Conservation (phyloP, 1,139 yeast species). For the Protomyces gravidus region DNA sequence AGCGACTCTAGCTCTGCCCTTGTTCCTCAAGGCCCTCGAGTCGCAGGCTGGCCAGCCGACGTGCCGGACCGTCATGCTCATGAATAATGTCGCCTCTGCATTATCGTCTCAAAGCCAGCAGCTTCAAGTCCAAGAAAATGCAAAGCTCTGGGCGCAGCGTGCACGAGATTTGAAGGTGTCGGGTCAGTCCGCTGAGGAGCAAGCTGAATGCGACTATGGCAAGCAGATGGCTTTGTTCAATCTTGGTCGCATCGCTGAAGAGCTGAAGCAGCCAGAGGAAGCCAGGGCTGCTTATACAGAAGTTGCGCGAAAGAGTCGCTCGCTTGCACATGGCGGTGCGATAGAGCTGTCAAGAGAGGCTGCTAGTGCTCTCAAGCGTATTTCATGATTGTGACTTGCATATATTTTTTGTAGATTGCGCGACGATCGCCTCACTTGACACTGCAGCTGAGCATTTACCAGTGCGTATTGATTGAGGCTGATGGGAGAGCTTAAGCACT, state of each 20-base stretch:
- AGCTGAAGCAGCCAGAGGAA: not conserved
- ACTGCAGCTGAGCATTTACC: too few relatives aligned
- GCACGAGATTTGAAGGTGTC: constrained; percentile 18
- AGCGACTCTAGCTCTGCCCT: constrained; percentile 10
- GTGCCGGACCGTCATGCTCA: constrained; percentile 17
- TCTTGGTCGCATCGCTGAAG: constrained; percentile 16
- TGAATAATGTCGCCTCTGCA: constrained; percentile 24
- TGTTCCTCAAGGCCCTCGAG: constrained; percentile 19
- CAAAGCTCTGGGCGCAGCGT: constrained; percentile 8
- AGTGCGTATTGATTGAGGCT: too few relatives aligned
- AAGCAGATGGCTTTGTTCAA: constrained; percentile 17
- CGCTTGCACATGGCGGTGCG: constrained; percentile 1
- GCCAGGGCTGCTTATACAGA: not conserved
- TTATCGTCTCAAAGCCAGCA: constrained; percentile 8
- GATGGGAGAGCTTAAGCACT: constrained; percentile 8
- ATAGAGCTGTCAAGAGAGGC: constrained; percentile 1
- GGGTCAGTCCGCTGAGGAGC: not conserved
- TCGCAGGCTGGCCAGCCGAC: not conserved
- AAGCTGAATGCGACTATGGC: constrained; percentile 19
- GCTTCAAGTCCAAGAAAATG: constrained; percentile 16
- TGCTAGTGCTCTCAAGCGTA: not conserved
- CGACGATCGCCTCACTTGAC: too few relatives aligned
- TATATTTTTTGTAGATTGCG: too few relatives aligned
- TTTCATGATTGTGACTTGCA: not conserved
- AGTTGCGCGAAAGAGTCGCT: not conserved